Percentiles rank a stretch among this genome's conserved stretches.
Evolutionary conservation across 2,329 filamentous ascomycete genomes (phyloP).

Genomic region (Blastomyces percursus): DNA sequence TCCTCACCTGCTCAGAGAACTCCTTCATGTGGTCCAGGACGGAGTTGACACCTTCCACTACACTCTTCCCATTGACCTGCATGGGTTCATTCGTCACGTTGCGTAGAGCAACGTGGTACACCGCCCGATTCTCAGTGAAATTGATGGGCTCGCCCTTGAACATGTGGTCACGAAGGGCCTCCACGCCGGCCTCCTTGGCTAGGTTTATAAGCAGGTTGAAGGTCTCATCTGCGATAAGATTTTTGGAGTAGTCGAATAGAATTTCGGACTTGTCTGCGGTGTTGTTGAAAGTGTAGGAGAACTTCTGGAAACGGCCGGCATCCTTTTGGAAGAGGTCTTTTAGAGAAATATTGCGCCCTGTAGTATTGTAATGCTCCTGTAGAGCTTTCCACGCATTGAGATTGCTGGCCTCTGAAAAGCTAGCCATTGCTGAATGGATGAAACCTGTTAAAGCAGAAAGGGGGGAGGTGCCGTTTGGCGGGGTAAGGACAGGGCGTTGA

Average conservation of each 20-base stretch:
- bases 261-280: conserved; percentile 70
- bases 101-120: conserved; percentile 88
- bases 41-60: conserved; percentile 83
- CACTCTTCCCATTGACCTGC: conserved; percentile 81
- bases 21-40: conserved; percentile 97
- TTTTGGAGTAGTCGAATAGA: conserved; percentile 98
- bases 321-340: conserved; percentile 90
- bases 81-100: conserved; percentile 74
- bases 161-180: conserved; percentile 94
- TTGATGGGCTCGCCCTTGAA: conserved; percentile 98
- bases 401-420: conserved; percentile 57
- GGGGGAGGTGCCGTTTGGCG: not conserved
- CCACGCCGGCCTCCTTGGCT: conserved; percentile 79
- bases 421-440: conserved; percentile 21
- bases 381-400: conserved; percentile 82
- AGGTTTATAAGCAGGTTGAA: conserved; percentile 76
- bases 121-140: conserved; percentile 93
- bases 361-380: conserved; percentile 74
- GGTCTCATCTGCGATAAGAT: conserved; percentile 91
- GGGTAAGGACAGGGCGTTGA: not conserved
- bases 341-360: conserved; percentile 81
- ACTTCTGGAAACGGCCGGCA: conserved; percentile 77
- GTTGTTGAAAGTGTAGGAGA: conserved; percentile 75
- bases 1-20: conserved; percentile 89
- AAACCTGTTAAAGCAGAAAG: not conserved